A percentile compares a stretch with the other conserved stretches of the same genome.
These are phyloP conservation scores for Quercus robur DNA, from an alignment of 306 rosid species.

Conservation along the genomic window DNA sequence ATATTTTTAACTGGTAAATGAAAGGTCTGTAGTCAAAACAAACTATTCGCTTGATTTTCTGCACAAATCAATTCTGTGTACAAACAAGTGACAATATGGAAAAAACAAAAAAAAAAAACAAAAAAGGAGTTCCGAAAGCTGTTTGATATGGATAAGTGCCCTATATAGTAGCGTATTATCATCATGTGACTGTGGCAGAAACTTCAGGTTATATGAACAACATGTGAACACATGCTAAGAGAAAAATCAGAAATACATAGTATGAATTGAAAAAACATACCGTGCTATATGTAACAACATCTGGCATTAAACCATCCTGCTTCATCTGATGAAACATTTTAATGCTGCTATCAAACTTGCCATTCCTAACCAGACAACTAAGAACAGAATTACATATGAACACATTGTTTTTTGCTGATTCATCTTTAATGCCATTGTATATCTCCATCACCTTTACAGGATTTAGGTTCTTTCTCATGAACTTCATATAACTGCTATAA, in stretches of 20 bases:
- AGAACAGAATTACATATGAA: constrained; percentile 81
- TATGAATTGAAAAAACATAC: constrained; percentile 41
- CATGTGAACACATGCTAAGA: background rate
- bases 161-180: background rate
- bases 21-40: background rate
- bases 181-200: background rate
- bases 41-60: background rate
- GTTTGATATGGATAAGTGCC: background rate
- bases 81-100: background rate
- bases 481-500: constrained; percentile 65
- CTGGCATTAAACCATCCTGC: constrained; percentile 68
- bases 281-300: constrained; percentile 82
- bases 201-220: constrained; percentile 3
- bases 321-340: constrained; percentile 76
- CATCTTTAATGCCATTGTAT: constrained; percentile 60
- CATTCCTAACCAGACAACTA: constrained; percentile 56
- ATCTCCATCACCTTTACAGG: constrained; percentile 57
- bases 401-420: constrained; percentile 46
- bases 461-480: constrained; percentile 66
- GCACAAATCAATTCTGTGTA: background rate
- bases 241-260: background rate
- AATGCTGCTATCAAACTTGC: constrained; percentile 56
- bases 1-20: background rate
- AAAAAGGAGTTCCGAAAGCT: background rate
- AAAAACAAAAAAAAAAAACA: background rate